Percentiles rank a stretch among this genome's conserved stretches.
phyloP scores from a whole-genome alignment of 1,284 basidiomycete species.

The Thecaphora thlaspeos region DNA sequence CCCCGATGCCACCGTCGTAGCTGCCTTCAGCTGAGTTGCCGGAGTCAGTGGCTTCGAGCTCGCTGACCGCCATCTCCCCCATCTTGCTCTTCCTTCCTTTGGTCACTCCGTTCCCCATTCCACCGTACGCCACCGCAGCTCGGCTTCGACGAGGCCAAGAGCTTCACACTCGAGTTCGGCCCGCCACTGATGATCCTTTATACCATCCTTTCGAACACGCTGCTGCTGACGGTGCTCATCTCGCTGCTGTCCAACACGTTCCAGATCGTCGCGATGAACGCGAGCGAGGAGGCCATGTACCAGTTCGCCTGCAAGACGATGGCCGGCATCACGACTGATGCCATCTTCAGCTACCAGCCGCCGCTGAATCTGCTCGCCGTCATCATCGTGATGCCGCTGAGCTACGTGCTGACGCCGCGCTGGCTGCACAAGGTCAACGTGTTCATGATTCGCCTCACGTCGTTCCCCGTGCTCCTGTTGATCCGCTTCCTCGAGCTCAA shows the following conservation, averaged over 20 bases:
- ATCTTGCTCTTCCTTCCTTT: no score
- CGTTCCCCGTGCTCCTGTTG: constrained; percentile 76
- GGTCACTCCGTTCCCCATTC: no score
- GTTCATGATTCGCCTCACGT: constrained; percentile 67
- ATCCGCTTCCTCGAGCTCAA: constrained; percentile 84
- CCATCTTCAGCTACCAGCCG: constrained; percentile 86
- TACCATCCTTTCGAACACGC: constrained; percentile 65
- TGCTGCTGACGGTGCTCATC: constrained; percentile 69
- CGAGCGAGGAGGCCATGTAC: constrained; percentile 89
- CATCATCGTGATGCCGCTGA: constrained; percentile 34
- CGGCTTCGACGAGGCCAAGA: constrained; percentile 39
- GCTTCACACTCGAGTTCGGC: constrained; percentile 78
- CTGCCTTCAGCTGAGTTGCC: no score
- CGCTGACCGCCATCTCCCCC: no score
- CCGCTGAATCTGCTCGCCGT: constrained; percentile 63
- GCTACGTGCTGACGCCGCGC: constrained; percentile 33
- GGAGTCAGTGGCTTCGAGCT: no score
- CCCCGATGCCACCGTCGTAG: no score
- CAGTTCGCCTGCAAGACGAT: constrained; percentile 67
- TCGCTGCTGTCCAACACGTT: constrained; percentile 90
- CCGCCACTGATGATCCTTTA: constrained; percentile 73
- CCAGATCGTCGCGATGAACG: constrained; percentile 84
- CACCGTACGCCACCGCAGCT: no score
- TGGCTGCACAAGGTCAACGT: constrained; percentile 66
- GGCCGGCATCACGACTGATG: constrained; percentile 76